phyloP scores from a whole-genome alignment of 768 basidiomycete species.

The Lactarius hatsudake region DNA sequence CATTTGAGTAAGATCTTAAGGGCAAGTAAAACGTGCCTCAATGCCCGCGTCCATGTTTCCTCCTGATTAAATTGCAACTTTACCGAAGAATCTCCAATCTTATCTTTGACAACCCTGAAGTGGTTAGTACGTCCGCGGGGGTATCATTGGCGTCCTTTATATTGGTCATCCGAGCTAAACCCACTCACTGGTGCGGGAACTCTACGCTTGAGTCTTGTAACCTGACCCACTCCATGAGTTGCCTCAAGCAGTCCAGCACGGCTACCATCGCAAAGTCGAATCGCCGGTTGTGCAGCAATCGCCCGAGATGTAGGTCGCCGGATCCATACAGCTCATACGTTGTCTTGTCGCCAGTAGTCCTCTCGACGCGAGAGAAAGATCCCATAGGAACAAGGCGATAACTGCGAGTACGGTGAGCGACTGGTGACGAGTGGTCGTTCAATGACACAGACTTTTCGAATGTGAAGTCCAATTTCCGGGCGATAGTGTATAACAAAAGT shows the following conservation, averaged over 20 bases:
- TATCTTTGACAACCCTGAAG: conserved; percentile 77
- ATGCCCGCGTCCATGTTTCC: conserved; percentile 91
- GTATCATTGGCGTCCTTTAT: neutral
- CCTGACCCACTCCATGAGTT: conserved; percentile 84
- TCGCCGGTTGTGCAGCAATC: conserved; percentile 88
- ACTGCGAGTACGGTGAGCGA: conserved; percentile 40
- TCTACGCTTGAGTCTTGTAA: conserved; percentile 68
- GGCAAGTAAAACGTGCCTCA: conserved; percentile 87
- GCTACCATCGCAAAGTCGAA: conserved; percentile 97
- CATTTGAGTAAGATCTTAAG: conserved; percentile 86
- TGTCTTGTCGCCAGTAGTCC: conserved; percentile 74
- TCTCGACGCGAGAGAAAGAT: conserved; percentile 91
- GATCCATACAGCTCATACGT: conserved; percentile 93
- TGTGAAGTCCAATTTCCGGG: conserved; percentile 84
- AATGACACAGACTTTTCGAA: conserved; percentile 68
- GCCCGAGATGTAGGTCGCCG: conserved; percentile 84
- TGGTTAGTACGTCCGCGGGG: neutral
- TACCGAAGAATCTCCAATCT: conserved; percentile 92
- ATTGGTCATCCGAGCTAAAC: conserved; percentile 7
- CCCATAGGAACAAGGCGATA: conserved; percentile 93
- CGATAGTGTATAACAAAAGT: conserved; percentile 87
- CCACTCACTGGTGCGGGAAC: conserved; percentile 82
- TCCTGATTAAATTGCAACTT: conserved; percentile 94
- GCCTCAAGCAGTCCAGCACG: conserved; percentile 91
- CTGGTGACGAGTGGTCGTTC: conserved; percentile 12